Base-by-base conservation (phyloP, 23 red algal genomes). In the Gracilaria domingensis region DNA sequence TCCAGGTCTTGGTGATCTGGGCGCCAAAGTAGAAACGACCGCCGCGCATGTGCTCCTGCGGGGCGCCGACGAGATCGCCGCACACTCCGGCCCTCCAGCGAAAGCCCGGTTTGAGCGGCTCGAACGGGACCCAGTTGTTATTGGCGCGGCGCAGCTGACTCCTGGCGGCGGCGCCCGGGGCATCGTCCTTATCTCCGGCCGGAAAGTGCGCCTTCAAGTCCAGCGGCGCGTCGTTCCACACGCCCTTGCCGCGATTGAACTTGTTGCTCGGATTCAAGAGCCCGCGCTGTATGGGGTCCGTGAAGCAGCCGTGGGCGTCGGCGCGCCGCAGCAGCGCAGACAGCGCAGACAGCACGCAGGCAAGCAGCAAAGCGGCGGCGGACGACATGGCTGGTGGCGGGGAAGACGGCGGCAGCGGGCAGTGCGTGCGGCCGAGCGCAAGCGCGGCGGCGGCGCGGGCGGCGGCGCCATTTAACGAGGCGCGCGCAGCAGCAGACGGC, bases 1-100 rank as follows among this genome's bases (percentile, higher is more conserved):
- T 66, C 59, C 87, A 94, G 17, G 82, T 81, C 13, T 57, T 58
- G 18, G 62, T 47, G 58, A 87, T 51, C 59, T 51, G 42, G 0
- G 21, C 92, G 61, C 79, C 37, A 36, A 47, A 62, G 51, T 94
- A 94, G 58, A 69, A 94, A 34, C 40, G 53, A 35, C 92, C 92
- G 34, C 92, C 92, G 2, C 83, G 20, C 20, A 75, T 48, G 48
- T 94, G 92, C 33, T 82, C 74, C 74, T 76, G 71, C 8, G 35
- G 17, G 23, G 48, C 26, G 14, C 69, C 37, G 14, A 55, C 62
- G 38, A 39, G 75, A 65, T 94, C 92, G 2, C 92, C 92, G 64
- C 92, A 94, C 53, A 94, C 92, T 42, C 83, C 92, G 39, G 82
- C 71, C 12, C 84, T 51, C 92, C 92, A 94, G 21, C 53, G 35